Evolutionary conservation across 2,329 filamentous ascomycete species (phyloP).

Genomic region (Zasmidium cellare): DNA sequence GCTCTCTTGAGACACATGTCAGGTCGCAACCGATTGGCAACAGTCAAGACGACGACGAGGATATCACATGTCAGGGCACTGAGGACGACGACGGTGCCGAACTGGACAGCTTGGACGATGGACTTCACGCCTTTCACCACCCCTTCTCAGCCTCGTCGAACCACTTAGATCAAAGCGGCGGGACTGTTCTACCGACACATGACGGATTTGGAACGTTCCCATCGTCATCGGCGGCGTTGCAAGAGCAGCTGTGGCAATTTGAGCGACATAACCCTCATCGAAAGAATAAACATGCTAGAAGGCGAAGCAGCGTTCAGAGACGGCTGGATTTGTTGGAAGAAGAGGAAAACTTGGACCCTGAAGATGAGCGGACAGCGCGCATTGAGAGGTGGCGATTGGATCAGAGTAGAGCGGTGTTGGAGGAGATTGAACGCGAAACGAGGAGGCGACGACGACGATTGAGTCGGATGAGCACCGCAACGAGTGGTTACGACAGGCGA

Average conservation of each 20-base stretch:
- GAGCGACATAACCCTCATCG: constrained; percentile 79
- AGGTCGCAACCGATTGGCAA: constrained; percentile 49
- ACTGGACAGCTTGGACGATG: constrained; percentile 89
- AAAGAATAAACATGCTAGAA: constrained; percentile 52
- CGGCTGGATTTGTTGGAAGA: constrained; percentile 58
- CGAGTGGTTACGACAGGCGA: constrained; percentile 9
- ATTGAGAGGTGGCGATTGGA: constrained; percentile 93
- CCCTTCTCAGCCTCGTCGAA: constrained; percentile 47
- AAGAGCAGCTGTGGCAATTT: constrained; percentile 86
- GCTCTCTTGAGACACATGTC: constrained; percentile 70
- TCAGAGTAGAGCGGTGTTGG: constrained; percentile 79
- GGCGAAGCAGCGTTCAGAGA: constrained; percentile 59
- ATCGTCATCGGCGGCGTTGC: constrained; percentile 54
- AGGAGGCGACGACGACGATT: constrained; percentile 61
- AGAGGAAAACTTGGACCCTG: constrained; percentile 55
- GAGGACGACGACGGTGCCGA: constrained; percentile 62
- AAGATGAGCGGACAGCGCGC: constrained; percentile 71
- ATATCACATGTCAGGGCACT: constrained; percentile 44
- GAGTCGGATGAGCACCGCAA: constrained; percentile 53
- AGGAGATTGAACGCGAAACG: constrained; percentile 88
- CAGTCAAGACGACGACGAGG: constrained; percentile 44
- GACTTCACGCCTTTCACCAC: constrained; percentile 82
- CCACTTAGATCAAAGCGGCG: constrained; percentile 56
- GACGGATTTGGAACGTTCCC: constrained; percentile 88
- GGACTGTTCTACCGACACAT: constrained; percentile 80